phyloP scores from a whole-genome alignment of 495 filamentous ascomycete genomes.

The Clohesyomyces aquaticus region DNA sequence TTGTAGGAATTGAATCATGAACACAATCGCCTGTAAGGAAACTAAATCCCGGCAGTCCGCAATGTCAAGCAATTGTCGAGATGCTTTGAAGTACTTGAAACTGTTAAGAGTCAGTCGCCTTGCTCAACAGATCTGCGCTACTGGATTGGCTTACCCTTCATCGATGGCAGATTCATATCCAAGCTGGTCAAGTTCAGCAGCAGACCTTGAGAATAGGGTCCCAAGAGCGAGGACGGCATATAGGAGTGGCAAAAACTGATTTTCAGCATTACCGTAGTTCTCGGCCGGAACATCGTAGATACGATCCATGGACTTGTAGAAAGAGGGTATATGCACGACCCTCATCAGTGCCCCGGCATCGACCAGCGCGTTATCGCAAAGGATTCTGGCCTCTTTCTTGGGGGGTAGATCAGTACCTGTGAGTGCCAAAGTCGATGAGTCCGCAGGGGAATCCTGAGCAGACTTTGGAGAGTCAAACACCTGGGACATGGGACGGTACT shows the following conservation, averaged over 20 bases:
- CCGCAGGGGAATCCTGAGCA: conserved; percentile 62
- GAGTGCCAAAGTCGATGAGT: conserved; percentile 41
- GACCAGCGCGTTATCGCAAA: conserved; percentile 79
- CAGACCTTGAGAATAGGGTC: conserved; percentile 71
- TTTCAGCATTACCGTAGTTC: conserved; percentile 72
- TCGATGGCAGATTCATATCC: conserved; percentile 76
- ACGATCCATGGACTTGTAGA: conserved; percentile 74
- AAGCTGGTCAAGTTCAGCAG: conserved; percentile 52
- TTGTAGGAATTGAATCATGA: conserved; percentile 93
- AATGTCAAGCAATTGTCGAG: conserved; percentile 81
- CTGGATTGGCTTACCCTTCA: conserved; percentile 65
- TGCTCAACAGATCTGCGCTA: not conserved
- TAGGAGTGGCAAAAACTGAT: conserved; percentile 78
- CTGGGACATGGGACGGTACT: conserved; percentile 50
- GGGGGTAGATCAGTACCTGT: conserved; percentile 60
- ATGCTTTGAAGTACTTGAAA: conserved; percentile 80
- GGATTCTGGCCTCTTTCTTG: conserved; percentile 63
- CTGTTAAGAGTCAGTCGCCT: conserved; percentile 51
- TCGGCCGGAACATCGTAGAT: conserved; percentile 76
- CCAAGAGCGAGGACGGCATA: conserved; percentile 86
- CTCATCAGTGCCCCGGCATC: conserved; percentile 83
- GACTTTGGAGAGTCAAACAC: conserved; percentile 77
- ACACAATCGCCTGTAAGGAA: conserved; percentile 83
- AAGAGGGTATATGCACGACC: conserved; percentile 86
- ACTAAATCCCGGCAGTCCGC: conserved; percentile 87